These are phyloP conservation scores for Elsinoe fawcettii DNA, from an alignment of 2,329 filamentous ascomycete genomes.

Conservation along the genomic window DNA sequence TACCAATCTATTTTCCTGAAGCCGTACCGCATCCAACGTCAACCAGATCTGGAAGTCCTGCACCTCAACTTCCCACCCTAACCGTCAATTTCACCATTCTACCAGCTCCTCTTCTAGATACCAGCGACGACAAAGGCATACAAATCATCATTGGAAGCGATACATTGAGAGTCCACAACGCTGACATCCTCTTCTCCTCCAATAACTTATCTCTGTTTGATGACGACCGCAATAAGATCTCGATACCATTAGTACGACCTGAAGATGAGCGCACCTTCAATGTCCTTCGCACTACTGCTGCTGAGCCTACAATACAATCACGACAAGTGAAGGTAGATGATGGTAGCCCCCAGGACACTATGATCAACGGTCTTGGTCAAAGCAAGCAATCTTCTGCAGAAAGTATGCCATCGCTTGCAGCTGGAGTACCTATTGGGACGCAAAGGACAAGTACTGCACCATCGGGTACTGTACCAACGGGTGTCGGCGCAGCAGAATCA, in stretches of 20 bases:
- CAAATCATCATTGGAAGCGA: slow-evolving; percentile 89
- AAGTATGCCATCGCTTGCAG: slow-evolving; percentile 3
- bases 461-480: slow-evolving; percentile 4
- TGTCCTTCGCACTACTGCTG: slow-evolving; percentile 56
- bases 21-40: slow-evolving; percentile 72
- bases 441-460: slow-evolving; percentile 17
- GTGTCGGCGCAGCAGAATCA: slow-evolving; percentile 20
- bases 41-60: slow-evolving; percentile 63
- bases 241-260: slow-evolving; percentile 83
- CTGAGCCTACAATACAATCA: slow-evolving; percentile 9
- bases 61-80: slow-evolving; percentile 73
- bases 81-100: slow-evolving; percentile 67
- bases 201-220: slow-evolving; percentile 84
- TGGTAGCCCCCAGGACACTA: slow-evolving; percentile 18
- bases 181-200: slow-evolving; percentile 84
- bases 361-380: slow-evolving; percentile 28
- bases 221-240: slow-evolving; percentile 76
- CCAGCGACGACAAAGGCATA: slow-evolving; percentile 48
- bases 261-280: slow-evolving; percentile 80
- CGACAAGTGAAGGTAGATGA: slow-evolving; percentile 4
- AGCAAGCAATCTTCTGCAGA: slow-evolving; percentile 15
- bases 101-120: neutral
- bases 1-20: slow-evolving; percentile 84
- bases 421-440: neutral
- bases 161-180: slow-evolving; percentile 73